These are phyloP conservation scores for Salix exigua DNA, from an alignment of 345 rosid species.

Conservation along the genomic window DNA sequence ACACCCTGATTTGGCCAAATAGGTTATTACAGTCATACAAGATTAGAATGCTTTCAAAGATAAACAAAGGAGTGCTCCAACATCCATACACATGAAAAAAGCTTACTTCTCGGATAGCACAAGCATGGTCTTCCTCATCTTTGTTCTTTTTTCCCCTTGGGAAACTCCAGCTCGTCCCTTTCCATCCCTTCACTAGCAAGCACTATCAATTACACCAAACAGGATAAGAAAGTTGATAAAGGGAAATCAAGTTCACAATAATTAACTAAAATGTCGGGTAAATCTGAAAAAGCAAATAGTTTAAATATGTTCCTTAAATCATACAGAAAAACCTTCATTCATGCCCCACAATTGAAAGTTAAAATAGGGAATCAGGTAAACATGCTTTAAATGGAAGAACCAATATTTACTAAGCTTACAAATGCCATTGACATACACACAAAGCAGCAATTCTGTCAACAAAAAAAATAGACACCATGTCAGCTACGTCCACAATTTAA, in stretches of 20 bases:
- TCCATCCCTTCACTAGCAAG: conserved; percentile 97
- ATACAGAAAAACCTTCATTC: neutral
- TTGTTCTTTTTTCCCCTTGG: conserved; percentile 99
- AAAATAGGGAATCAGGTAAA: neutral
- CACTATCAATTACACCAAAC: conserved; percentile 45
- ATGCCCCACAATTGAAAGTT: neutral
- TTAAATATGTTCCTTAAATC: conserved; percentile 1
- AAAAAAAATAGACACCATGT: neutral
- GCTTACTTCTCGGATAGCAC: conserved; percentile 89
- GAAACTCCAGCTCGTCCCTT: conserved; percentile 99
- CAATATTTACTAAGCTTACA: neutral
- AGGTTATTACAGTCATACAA: neutral
- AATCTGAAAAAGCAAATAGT: neutral
- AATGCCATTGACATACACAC: neutral
- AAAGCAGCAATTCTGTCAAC: neutral
- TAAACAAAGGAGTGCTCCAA: neutral
- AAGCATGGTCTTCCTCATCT: conserved; percentile 96
- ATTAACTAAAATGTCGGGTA: neutral
- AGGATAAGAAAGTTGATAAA: neutral
- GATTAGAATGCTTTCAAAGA: neutral
- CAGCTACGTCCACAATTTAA: neutral
- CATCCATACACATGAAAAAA: neutral
- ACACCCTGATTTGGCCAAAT: neutral
- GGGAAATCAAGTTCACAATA: neutral
- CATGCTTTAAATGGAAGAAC: neutral